Base-by-base conservation (phyloP, 2,329 filamentous ascomycete genomes). In the Shiraia sp. region DNA sequence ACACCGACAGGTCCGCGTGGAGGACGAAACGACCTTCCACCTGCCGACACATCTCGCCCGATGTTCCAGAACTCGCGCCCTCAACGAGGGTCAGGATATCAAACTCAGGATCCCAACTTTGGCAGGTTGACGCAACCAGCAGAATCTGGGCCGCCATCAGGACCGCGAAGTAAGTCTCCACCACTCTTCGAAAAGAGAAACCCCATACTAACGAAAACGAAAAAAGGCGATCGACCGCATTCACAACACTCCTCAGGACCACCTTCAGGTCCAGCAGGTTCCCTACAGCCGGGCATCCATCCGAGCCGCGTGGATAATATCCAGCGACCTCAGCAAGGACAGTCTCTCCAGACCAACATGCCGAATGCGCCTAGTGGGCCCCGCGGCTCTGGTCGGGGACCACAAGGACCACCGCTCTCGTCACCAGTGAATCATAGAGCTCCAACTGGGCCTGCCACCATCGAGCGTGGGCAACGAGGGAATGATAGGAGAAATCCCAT, bases 1-100 rank as follows among this genome's bases (percentile, higher is more conserved):
- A 70, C 78, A 31, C 80, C 80, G 5, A 76, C 75, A 14, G 79
- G 79, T 12, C 80, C 80, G 38, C 75, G 78, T 42, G 68, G 68
- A 35, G 72, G 72, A 36, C 69, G 75, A 32, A 57, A 51, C 22
- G 66, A 69, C 26, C 28, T 45, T 22, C 4, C 34, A 53, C 41
- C 63, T 4, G 52, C 49, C 17, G 60, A 63, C 19, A 49, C 54
- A 7, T 57, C 63, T 9, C 56, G 69, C 9, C 76, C 78, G 19
- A 63, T 69, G 42, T 70, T 72, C 49, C 62, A 71, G 38, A 57
- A 65, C 14, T 49, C 63, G 22, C 55, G 68, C 23, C 51, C 61
- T 22, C 41, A 63, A 31, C 64, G 70, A 3, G 57, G 58, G 14
- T 63, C 70, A n/a, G 67, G 68, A 8, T 51, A 63, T 23, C 56